These are phyloP conservation scores for Barnettozyma sucrosica DNA, from an alignment of 805 yeast genomes.

Conservation along the genomic window DNA sequence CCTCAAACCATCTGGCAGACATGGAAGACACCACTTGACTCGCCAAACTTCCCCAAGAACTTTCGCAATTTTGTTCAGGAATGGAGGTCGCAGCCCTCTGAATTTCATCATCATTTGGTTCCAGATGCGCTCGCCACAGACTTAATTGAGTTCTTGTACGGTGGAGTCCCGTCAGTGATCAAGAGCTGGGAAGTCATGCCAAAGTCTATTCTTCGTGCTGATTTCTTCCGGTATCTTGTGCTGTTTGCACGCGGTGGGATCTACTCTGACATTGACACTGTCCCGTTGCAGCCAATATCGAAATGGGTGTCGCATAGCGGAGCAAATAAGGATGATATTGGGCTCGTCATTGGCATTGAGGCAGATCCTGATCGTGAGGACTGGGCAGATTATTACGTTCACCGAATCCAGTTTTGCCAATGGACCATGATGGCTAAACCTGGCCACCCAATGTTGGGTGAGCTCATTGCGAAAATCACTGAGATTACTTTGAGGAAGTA, in stretches of 20 bases:
- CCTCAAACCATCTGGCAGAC: conserved; percentile 91
- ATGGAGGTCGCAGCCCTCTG: conserved; percentile 63
- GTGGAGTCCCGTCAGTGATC: conserved; percentile 68
- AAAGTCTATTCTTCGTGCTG: conserved; percentile 78
- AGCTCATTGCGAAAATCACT: conserved; percentile 72
- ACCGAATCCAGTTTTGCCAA: conserved; percentile 92
- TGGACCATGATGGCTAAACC: conserved; percentile 90
- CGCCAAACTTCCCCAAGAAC: conserved; percentile 23
- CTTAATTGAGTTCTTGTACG: conserved; percentile 49
- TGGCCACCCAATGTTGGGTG: conserved; percentile 88
- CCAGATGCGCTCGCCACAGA: conserved; percentile 64
- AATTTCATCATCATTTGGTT: conserved; percentile 48
- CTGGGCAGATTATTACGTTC: conserved; percentile 90
- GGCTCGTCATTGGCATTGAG: conserved; percentile 85
- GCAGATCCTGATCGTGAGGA: conserved; percentile 96
- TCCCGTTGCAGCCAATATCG: conserved; percentile 62
- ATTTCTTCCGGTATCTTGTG: conserved; percentile 85
- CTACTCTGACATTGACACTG: conserved; percentile 87
- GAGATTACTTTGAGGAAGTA: conserved; percentile 61
- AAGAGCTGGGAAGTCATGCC: conserved; percentile 77
- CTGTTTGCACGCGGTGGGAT: conserved; percentile 89
- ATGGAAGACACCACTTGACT: conserved; percentile 69
- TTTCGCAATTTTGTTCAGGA: conserved; percentile 46
- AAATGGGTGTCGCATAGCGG: conserved; percentile 62
- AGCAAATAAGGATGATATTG: conserved; percentile 38